These are phyloP conservation scores for Porogramme epimiltina DNA, from an alignment of 1,284 basidiomycete species.

Conservation along the genomic window DNA sequence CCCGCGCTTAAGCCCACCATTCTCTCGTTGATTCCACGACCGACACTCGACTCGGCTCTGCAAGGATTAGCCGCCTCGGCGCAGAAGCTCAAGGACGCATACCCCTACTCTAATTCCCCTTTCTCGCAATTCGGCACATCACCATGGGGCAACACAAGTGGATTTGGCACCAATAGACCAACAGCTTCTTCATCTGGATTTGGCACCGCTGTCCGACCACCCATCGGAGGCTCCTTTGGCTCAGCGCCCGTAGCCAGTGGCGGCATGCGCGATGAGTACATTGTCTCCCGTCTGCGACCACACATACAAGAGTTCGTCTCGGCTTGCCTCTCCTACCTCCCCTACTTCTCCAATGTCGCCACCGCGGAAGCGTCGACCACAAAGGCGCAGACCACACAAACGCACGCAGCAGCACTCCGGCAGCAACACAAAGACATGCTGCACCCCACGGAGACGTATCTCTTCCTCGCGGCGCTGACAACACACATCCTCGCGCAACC, in stretches of 20 bases:
- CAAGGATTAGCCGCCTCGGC: slow-evolving; percentile 68
- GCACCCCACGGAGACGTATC: slow-evolving; percentile 72
- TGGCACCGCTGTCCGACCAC: background rate
- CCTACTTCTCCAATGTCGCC: slow-evolving; percentile 72
- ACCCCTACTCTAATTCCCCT: slow-evolving; percentile 68
- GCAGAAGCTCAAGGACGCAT: slow-evolving; percentile 74
- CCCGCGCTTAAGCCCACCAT: slow-evolving; percentile 70
- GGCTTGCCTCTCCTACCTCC: slow-evolving; percentile 74
- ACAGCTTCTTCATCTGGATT: slow-evolving; percentile 12
- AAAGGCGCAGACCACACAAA: slow-evolving; percentile 30
- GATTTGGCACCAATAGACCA: slow-evolving; percentile 21
- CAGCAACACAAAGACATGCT: slow-evolving; percentile 58
- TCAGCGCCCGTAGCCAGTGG: slow-evolving; percentile 33
- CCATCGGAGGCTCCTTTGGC: background rate
- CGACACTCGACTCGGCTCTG: slow-evolving; percentile 70
- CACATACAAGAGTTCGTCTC: slow-evolving; percentile 75
- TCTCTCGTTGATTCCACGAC: slow-evolving; percentile 75
- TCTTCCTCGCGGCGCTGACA: slow-evolving; percentile 68
- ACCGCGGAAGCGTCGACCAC: slow-evolving; percentile 27
- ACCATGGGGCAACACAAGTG: slow-evolving; percentile 23
- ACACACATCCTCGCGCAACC: slow-evolving; percentile 69
- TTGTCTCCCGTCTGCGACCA: slow-evolving; percentile 71
- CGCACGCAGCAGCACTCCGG: slow-evolving; percentile 45
- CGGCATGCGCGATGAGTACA: slow-evolving; percentile 75
- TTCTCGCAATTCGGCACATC: slow-evolving; percentile 36